Conservation (phyloP, 2,329 filamentous ascomycete genomes). For the Hortaea sp. region DNA sequence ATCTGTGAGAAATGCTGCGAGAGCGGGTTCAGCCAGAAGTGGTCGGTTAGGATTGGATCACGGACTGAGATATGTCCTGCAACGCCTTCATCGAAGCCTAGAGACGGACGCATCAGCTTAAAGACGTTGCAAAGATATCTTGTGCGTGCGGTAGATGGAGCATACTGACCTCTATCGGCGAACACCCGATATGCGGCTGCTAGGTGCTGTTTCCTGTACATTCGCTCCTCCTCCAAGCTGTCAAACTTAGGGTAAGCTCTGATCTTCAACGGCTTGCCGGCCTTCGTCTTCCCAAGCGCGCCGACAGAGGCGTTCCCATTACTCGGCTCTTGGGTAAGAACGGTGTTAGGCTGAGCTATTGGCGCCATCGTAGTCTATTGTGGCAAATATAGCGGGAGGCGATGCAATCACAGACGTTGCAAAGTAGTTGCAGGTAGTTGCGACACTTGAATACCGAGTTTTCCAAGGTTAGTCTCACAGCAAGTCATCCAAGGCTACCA, state of each 20-base stretch:
- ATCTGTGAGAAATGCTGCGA: conserved; percentile 36
- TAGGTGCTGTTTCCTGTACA: conserved; percentile 33
- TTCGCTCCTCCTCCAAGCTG: conserved; percentile 27
- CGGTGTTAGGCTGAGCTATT: neutral
- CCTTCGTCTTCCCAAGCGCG: conserved; percentile 37
- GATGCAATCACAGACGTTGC: no score
- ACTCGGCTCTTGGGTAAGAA: no score
- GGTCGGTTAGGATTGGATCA: conserved; percentile 27
- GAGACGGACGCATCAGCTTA: neutral
- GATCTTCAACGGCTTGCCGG: conserved; percentile 37
- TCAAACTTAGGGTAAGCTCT: conserved; percentile 34
- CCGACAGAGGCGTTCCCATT: conserved; percentile 32
- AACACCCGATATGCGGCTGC: conserved; percentile 36
- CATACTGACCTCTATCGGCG: conserved; percentile 23
- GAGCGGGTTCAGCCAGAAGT: conserved; percentile 34
- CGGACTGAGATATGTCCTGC: conserved; percentile 33
- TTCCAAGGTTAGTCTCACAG: no score
- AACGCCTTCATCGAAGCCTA: conserved; percentile 29
- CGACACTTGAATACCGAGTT: no score
- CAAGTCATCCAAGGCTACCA: no score
- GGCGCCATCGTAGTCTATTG: neutral
- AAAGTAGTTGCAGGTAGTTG: no score
- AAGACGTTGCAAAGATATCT: neutral
- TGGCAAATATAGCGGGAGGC: neutral
- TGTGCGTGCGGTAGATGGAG: neutral